Conservation (phyloP, 768 basidiomycete species). For the Paxillus rubicundulus region DNA sequence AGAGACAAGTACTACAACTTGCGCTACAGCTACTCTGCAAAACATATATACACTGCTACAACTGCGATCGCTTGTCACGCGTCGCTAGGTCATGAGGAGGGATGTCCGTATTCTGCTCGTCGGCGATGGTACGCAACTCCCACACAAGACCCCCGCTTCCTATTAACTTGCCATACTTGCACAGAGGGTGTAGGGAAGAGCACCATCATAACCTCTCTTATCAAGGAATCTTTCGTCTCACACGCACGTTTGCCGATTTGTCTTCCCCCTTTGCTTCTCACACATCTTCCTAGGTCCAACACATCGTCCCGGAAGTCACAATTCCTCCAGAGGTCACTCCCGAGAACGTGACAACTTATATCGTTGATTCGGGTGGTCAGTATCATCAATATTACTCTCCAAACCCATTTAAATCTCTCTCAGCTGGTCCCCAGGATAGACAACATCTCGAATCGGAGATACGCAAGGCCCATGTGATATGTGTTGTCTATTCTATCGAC, state of each 20-base stretch:
- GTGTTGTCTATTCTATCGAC: conserved; percentile 96
- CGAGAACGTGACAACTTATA: conserved; percentile 96
- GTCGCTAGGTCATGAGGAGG: conserved; percentile 60
- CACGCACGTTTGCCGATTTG: conserved; percentile 54
- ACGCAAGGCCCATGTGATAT: conserved; percentile 96
- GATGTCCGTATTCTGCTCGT: conserved; percentile 94
- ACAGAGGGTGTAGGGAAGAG: conserved; percentile 97
- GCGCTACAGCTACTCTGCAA: not conserved
- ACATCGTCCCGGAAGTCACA: conserved; percentile 94
- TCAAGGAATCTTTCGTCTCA: conserved; percentile 91
- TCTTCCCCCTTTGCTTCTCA: conserved; percentile 3
- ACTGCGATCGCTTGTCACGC: not conserved
- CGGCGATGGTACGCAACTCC: conserved; percentile 72
- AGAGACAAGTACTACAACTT: no score
- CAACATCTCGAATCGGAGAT: conserved; percentile 92
- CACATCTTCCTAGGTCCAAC: conserved; percentile 67
- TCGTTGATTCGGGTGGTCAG: conserved; percentile 95
- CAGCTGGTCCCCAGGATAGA: conserved; percentile 84
- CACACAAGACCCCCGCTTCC: conserved; percentile 5
- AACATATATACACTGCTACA: not conserved
- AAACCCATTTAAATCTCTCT: conserved; percentile 7
- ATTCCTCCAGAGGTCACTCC: conserved; percentile 97
- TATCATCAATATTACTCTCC: conserved; percentile 10
- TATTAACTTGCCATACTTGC: conserved; percentile 1
- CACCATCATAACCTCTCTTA: conserved; percentile 93